Evolutionary conservation across 768 basidiomycete species (phyloP), one percentile per base, ranked within the genome.

Genomic region (Phaffia tasmanica): DNA sequence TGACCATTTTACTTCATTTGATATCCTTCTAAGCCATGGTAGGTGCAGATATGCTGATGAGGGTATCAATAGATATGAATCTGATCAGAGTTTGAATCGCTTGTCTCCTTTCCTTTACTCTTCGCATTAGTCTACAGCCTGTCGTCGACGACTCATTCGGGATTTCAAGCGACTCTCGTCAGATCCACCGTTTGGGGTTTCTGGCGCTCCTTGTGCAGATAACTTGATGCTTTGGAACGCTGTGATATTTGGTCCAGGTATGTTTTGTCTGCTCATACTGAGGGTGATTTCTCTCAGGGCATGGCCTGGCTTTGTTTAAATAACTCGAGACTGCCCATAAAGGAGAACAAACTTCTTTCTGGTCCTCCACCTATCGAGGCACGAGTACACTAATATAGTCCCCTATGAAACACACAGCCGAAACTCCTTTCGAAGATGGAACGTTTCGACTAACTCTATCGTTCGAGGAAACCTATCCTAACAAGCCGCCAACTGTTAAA

Each of bases 221-320:
- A 98, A 98, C 76, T 95, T 99, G 77, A 95, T 98, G 91, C 82
- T 97, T 19, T 99, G 95, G 95, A 99, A 99, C 73, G 95, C 95
- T 1, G 95, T 99, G 65, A 99, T 99, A 70, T 98, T 99, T 74
- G 95, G 95, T 2, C 95, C 95, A 77, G 87, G 94, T 92, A 67
- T 73, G 86, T 78, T 21, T 47, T 21, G 4, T 5, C 4, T 29
- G 53, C 53, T 54, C 9, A 15, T 54, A 15, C 4, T 5, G 53
- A 54, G 15, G 4, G 23, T 54, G 53, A 11, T 5, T 15, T 5
- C 15, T 5, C 15, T 54, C 4, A 15, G 23, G 9, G 4, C n/a
- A 16, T 15, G 9, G 53, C 9, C 53, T 54, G 15, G 53, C n/a
- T 54, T 23, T 23, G 15, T 23, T 9, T 54, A 30, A 5, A 23